Evolutionary conservation across 495 filamentous ascomycete species (phyloP).

Genomic region (Astrothelium subdiscretum): DNA sequence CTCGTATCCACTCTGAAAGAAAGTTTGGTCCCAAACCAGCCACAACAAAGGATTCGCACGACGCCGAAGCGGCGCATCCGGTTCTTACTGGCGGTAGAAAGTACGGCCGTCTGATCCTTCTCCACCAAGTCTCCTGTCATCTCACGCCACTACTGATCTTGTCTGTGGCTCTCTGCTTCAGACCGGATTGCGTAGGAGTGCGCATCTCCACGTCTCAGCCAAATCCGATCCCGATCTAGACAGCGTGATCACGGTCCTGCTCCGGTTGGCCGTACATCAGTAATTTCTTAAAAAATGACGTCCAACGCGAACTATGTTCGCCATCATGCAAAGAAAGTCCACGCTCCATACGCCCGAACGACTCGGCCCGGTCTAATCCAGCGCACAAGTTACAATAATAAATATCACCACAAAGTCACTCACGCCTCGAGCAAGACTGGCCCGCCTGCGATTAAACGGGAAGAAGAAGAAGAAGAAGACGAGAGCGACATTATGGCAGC

Average conservation of each 20-base stretch:
- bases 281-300: not conserved
- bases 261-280: not conserved
- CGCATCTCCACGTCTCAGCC: not conserved
- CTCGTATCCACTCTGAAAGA: not conserved
- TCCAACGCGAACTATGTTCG: not conserved
- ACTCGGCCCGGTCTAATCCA: not conserved
- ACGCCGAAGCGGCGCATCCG: not conserved
- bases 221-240: not conserved
- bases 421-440: not conserved
- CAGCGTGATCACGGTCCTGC: not conserved
- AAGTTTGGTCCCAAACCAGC: not conserved
- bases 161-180: not conserved
- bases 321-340: not conserved
- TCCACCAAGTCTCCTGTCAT: not conserved
- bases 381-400: not conserved
- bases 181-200: not conserved
- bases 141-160: not conserved
- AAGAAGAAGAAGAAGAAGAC: constrained; percentile 19
- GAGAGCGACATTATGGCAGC: constrained; percentile 47
- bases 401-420: not conserved
- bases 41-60: not conserved
- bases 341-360: not conserved
- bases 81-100: not conserved
- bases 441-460: not conserved
- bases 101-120: not conserved